Evolutionary conservation across 192 early-diverging fungal genomes (phyloP).

Genomic region (Coemansia sp.): DNA sequence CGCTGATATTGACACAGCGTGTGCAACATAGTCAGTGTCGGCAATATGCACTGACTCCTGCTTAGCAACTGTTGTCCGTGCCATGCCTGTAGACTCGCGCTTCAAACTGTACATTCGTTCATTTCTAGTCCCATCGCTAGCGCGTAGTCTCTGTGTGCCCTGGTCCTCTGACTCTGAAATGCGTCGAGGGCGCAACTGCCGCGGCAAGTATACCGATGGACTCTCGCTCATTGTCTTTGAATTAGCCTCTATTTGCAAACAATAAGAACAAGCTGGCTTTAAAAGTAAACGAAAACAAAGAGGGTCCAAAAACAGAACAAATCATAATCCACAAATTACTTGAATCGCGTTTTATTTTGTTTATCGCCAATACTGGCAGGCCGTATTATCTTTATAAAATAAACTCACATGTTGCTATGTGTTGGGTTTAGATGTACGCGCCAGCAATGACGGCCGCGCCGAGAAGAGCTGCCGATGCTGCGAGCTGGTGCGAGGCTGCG

Average conservation of each 20-base stretch:
- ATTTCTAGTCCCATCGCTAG: neutral
- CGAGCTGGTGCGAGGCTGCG: constrained; percentile 41
- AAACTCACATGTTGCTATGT: too few species aligned
- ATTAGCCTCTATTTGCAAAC: constrained; percentile 7
- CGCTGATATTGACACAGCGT: constrained; percentile 29
- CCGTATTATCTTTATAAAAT: constrained; percentile 2
- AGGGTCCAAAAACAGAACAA: constrained; percentile 8
- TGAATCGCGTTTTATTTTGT: neutral
- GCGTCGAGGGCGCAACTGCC: constrained; percentile 29
- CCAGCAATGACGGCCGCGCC: constrained; percentile 37
- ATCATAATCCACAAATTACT: neutral
- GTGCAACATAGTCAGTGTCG: neutral
- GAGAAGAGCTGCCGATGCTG: constrained; percentile 36
- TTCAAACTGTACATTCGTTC: neutral
- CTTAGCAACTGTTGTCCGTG: neutral
- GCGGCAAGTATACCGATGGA: constrained; percentile 43
- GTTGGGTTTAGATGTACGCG: constrained; percentile 22
- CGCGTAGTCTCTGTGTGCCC: neutral
- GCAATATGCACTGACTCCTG: neutral
- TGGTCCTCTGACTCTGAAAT: neutral
- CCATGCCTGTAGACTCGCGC: neutral
- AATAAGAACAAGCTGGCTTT: neutral
- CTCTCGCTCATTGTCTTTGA: constrained; percentile 31
- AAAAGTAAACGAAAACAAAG: constrained; percentile 2
- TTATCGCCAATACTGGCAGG: too few species aligned